Conservation (phyloP, 1,284 basidiomycete species). For the Malassezia furfur region DNA sequence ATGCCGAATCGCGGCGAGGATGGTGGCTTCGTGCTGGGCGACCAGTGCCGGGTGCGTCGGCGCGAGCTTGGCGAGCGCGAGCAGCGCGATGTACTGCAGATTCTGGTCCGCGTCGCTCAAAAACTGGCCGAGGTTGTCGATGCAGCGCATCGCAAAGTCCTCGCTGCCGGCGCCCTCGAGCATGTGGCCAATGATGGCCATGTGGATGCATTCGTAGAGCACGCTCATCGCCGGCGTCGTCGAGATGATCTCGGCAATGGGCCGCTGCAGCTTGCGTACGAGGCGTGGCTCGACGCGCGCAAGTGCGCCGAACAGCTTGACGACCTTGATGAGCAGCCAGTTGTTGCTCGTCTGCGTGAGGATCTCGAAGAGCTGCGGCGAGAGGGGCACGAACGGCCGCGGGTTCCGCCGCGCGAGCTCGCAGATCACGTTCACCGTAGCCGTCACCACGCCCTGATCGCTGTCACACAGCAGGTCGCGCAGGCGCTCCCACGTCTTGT, state of each 20-base stretch:
- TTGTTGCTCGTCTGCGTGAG: slow-evolving; percentile 91
- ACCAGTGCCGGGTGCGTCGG: slow-evolving; percentile 83
- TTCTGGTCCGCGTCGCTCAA: slow-evolving; percentile 91
- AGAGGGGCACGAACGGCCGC: slow-evolving; percentile 49
- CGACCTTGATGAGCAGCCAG: slow-evolving; percentile 99
- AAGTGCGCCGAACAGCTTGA: slow-evolving; percentile 57
- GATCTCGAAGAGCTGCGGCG: slow-evolving; percentile 88
- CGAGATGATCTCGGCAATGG: slow-evolving; percentile 85
- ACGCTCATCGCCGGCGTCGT: slow-evolving; percentile 92
- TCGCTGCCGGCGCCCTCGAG: slow-evolving; percentile 53
- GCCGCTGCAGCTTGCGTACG: slow-evolving; percentile 83
- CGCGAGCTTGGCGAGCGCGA: slow-evolving; percentile 90
- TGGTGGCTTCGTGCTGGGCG: slow-evolving; percentile 82
- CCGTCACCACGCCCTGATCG: slow-evolving; percentile 66
- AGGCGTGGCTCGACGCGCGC: slow-evolving; percentile 85
- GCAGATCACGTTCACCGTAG: slow-evolving; percentile 86
- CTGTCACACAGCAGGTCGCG: slow-evolving; percentile 58
- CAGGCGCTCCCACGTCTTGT: slow-evolving; percentile 52
- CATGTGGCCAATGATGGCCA: slow-evolving; percentile 95
- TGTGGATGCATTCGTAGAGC: slow-evolving; percentile 94
- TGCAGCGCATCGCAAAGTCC: slow-evolving; percentile 72
- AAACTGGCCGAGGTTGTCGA: slow-evolving; percentile 85
- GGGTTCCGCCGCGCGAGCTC: slow-evolving; percentile 61
- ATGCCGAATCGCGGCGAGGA: slow-evolving; percentile 79
- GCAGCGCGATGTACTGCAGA: slow-evolving; percentile 81